These are phyloP conservation scores for Boletus tomentosulus DNA, from an alignment of 768 basidiomycete genomes.

Conservation along the genomic window DNA sequence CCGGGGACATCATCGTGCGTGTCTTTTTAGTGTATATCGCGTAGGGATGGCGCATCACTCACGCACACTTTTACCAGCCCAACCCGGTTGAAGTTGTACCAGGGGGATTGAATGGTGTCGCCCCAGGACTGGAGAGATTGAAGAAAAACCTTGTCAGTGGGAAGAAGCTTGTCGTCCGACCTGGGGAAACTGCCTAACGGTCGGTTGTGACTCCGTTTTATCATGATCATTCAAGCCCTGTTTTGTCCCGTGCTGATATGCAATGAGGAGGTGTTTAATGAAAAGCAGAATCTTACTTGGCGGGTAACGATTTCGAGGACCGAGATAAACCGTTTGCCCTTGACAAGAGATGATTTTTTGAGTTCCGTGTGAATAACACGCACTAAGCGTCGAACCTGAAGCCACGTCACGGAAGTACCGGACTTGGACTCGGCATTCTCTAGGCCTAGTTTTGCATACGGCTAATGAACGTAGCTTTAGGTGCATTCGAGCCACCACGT, in stretches of 20 bases:
- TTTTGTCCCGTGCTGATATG: background rate
- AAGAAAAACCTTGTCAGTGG: constrained; percentile 37
- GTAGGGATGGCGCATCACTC: background rate
- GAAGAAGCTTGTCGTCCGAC: constrained; percentile 23
- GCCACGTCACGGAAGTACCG: no score
- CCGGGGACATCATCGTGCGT: constrained; percentile 16
- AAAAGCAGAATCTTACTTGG: no score
- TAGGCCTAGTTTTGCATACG: no score
- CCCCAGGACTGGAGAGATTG: constrained; percentile 31
- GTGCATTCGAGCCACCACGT: no score
- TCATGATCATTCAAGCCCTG: background rate
- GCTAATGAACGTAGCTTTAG: no score
- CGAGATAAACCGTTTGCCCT: no score
- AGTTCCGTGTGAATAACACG: no score
- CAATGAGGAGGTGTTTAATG: no score
- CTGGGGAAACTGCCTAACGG: constrained; percentile 26
- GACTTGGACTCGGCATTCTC: no score
- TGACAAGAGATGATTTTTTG: no score
- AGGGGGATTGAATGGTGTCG: constrained; percentile 35
- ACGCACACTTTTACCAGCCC: constrained; percentile 6
- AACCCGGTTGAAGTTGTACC: constrained; percentile 29
- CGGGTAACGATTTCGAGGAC: no score
- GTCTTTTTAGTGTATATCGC: background rate
- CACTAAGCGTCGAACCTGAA: no score
- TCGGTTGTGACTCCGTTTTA: background rate